phyloP scores from a whole-genome alignment of 2,329 filamentous ascomycete species.

The Chrysosporium queenslandicum region DNA sequence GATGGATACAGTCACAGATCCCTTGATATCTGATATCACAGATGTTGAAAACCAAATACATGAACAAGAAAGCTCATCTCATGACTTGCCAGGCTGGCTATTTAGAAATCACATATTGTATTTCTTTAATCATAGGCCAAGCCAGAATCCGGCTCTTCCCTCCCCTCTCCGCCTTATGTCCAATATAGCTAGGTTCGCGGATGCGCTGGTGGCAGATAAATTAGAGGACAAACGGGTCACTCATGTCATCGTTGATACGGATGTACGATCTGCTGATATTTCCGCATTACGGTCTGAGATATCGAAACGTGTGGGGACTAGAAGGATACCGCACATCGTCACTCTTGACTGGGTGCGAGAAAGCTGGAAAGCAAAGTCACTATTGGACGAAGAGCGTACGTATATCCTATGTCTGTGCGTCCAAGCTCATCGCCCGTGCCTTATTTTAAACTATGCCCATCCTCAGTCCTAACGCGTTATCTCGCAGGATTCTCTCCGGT shows the following conservation, averaged over 20 bases:
- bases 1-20: constrained; percentile 27
- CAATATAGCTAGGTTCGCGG: constrained; percentile 58
- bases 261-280: constrained; percentile 38
- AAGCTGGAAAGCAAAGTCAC: constrained; percentile 68
- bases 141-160: constrained; percentile 6
- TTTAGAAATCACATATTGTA: constrained; percentile 41
- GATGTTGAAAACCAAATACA: constrained; percentile 48
- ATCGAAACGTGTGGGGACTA: constrained; percentile 24
- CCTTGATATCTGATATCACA: constrained; percentile 35
- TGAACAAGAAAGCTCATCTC: constrained; percentile 35
- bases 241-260: constrained; percentile 57
- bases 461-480: background rate
- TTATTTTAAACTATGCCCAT: background rate
- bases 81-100: constrained; percentile 36
- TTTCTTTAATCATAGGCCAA: constrained; percentile 23
- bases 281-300: constrained; percentile 26
- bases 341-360: constrained; percentile 62
- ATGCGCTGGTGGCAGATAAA: constrained; percentile 48
- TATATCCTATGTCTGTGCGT: background rate
- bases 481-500: background rate
- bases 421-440: background rate
- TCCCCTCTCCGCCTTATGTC: constrained; percentile 38
- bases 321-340: constrained; percentile 58
- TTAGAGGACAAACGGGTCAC: constrained; percentile 51
- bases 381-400: constrained; percentile 65